Evolutionary conservation across 2,329 filamentous ascomycete species (phyloP).

Genomic region (Trichoderma pleuroti): DNA sequence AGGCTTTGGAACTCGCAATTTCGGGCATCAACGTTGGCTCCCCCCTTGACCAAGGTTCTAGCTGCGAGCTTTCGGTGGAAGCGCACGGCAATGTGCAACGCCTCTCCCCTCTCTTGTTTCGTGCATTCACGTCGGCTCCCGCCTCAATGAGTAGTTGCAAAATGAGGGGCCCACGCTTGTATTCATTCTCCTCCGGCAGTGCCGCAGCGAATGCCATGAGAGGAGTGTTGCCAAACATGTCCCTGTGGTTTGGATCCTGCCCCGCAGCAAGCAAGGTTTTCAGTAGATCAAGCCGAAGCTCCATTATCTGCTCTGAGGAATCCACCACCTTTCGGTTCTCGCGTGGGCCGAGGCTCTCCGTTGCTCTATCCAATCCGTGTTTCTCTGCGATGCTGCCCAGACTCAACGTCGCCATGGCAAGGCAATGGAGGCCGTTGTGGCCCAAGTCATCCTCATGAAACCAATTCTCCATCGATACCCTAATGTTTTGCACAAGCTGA

Average conservation of each 20-base stretch:
- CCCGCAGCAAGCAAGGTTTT: slow-evolving; percentile 33
- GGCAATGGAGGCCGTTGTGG: slow-evolving; percentile 55
- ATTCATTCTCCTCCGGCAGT: slow-evolving; percentile 49
- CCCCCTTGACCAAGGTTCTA: slow-evolving; percentile 43
- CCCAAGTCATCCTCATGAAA: slow-evolving; percentile 35
- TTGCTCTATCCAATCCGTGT: slow-evolving; percentile 19
- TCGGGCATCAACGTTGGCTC: slow-evolving; percentile 47
- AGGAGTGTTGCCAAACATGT: slow-evolving; percentile 49
- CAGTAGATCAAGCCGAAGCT: slow-evolving; percentile 28
- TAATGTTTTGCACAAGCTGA: slow-evolving; percentile 26
- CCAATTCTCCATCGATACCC: slow-evolving; percentile 22
- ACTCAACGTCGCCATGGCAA: slow-evolving; percentile 52
- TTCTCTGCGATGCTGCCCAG: slow-evolving; percentile 37
- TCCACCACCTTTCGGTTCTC: slow-evolving; percentile 32
- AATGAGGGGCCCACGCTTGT: slow-evolving; percentile 45
- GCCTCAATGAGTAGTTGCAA: slow-evolving; percentile 41
- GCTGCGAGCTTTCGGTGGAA: slow-evolving; percentile 52
- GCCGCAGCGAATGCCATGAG: slow-evolving; percentile 54
- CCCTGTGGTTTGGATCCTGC: slow-evolving; percentile 52
- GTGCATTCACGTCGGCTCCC: slow-evolving; percentile 46
- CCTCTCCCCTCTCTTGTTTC: slow-evolving; percentile 53
- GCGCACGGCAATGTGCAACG: slow-evolving; percentile 52
- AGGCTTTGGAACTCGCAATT: slow-evolving; percentile 44
- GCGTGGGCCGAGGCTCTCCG: neutral
- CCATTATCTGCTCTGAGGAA: slow-evolving; percentile 32